phyloP scores from a whole-genome alignment of 1,284 basidiomycete genomes.

The Rhodotorula sp. region DNA sequence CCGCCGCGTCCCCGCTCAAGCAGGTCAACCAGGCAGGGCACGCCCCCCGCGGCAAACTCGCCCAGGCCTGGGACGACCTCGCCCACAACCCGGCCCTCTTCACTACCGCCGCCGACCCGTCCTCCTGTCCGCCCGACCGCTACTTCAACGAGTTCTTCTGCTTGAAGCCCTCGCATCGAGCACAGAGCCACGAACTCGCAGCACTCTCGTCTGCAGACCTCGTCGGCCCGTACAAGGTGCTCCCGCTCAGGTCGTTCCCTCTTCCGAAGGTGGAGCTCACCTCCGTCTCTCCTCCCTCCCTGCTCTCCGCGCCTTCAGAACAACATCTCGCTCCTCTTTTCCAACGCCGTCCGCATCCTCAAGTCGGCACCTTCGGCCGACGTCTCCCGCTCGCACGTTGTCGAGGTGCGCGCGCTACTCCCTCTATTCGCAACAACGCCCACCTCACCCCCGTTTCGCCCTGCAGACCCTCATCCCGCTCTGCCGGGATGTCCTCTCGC shows the following conservation, averaged over 20 bases:
- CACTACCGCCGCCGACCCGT: not conserved
- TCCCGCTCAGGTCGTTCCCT: not conserved
- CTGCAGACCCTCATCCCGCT: slow-evolving; percentile 39
- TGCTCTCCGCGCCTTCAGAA: slow-evolving; percentile 13
- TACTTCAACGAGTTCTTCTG: slow-evolving; percentile 45
- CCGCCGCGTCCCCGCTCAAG: slow-evolving; percentile 29
- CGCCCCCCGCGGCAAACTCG: slow-evolving; percentile 14
- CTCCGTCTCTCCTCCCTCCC: not conserved
- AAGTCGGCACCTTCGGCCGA: slow-evolving; percentile 31
- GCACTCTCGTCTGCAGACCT: slow-evolving; percentile 25
- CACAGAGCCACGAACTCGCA: slow-evolving; percentile 16
- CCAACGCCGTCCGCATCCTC: slow-evolving; percentile 35
- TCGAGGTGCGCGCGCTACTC: slow-evolving; percentile 19
- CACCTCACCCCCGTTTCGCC: not conserved
- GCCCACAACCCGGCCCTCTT: slow-evolving; percentile 20
- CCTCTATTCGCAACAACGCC: too few species aligned
- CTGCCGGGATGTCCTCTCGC: slow-evolving; percentile 29
- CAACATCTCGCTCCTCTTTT: slow-evolving; percentile 42
- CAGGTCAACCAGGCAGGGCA: slow-evolving; percentile 29
- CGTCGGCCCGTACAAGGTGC: slow-evolving; percentile 22
- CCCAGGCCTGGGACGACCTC: slow-evolving; percentile 22
- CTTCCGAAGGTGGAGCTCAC: not conserved
- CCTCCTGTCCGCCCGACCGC: slow-evolving; percentile 2
- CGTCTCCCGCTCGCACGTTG: slow-evolving; percentile 27
- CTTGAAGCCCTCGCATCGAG: slow-evolving; percentile 18